Evolutionary conservation across 257 asterid species (phyloP).

Genomic region (Fraxinus anomala): DNA sequence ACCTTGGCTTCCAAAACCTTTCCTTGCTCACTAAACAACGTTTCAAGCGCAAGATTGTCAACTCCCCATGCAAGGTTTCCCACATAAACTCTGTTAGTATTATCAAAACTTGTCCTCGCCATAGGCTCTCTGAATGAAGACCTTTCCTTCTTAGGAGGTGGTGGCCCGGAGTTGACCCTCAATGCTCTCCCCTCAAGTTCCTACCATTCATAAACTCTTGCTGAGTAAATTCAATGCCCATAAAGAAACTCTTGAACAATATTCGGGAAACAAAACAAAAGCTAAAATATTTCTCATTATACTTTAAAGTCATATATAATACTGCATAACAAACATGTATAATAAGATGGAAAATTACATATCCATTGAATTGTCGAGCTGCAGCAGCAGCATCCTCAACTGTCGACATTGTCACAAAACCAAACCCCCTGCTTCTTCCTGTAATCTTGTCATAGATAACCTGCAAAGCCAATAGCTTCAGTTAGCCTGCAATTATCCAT

Average conservation of each 20-base stretch:
- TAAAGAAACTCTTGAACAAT: neutral
- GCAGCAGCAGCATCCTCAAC: constrained; percentile 74
- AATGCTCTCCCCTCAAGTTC: constrained; percentile 75
- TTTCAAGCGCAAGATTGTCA: constrained; percentile 60
- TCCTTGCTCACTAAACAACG: constrained; percentile 76
- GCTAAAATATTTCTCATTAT: neutral
- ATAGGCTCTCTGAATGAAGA: constrained; percentile 38
- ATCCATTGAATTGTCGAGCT: constrained; percentile 70
- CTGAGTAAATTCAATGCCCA: neutral
- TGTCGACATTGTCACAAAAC: constrained; percentile 87
- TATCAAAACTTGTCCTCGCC: constrained; percentile 39
- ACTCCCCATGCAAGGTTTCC: constrained; percentile 92
- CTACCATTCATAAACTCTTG: constrained; percentile 32
- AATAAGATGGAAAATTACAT: constrained; percentile 47
- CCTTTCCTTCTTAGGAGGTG: constrained; percentile 67
- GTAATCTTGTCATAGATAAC: constrained; percentile 81
- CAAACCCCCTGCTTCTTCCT: constrained; percentile 93
- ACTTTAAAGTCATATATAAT: neutral
- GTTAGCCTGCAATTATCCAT: neutral
- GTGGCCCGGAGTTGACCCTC: constrained; percentile 83
- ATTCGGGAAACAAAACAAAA: neutral
- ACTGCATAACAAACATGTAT: neutral
- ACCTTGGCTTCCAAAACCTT: constrained; percentile 80
- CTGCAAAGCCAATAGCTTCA: constrained; percentile 41
- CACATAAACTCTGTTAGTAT: constrained; percentile 55